Evolutionary conservation across 805 yeast genomes (phyloP).

Genomic region (Ogataea trehalophila): DNA sequence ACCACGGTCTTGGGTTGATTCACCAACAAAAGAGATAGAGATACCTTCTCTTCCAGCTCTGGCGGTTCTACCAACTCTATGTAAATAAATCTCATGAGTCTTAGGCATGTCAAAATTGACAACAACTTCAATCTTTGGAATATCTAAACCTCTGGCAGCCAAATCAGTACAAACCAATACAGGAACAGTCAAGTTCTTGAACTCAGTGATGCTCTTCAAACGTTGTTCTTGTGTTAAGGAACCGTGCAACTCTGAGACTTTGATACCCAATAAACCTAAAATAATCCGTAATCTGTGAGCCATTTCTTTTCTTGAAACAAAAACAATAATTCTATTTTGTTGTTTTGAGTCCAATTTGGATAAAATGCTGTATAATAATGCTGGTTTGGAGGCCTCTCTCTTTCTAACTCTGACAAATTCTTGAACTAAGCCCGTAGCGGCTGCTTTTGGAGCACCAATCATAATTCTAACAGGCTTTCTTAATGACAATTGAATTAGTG

Average conservation of each 20-base stretch:
- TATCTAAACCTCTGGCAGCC: slow-evolving; percentile 99
- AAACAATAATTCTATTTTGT: slow-evolving; percentile 76
- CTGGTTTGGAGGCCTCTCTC: slow-evolving; percentile 79
- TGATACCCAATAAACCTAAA: slow-evolving; percentile 68
- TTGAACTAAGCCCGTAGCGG: slow-evolving; percentile 85
- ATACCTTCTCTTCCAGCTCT: slow-evolving; percentile 98
- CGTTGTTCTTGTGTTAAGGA: slow-evolving; percentile 91
- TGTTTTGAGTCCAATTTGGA: slow-evolving; percentile 58
- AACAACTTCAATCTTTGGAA: slow-evolving; percentile 94
- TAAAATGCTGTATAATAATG: slow-evolving; percentile 69
- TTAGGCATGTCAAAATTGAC: slow-evolving; percentile 96
- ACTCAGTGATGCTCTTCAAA: slow-evolving; percentile 72
- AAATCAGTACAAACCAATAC: slow-evolving; percentile 92
- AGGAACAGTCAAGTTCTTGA: slow-evolving; percentile 79
- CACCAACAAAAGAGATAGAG: slow-evolving; percentile 92
- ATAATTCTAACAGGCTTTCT: slow-evolving; percentile 89
- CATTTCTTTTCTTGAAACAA: slow-evolving; percentile 85
- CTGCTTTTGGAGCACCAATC: slow-evolving; percentile 95
- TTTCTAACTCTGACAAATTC: slow-evolving; percentile 94
- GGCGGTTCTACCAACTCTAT: slow-evolving; percentile 98
- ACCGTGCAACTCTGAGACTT: slow-evolving; percentile 79
- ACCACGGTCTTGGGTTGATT: slow-evolving; percentile 75
- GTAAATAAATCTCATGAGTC: slow-evolving; percentile 83
- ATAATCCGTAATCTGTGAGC: slow-evolving; percentile 83
- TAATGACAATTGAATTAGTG: slow-evolving; percentile 79